These are phyloP conservation scores for Podospora australis DNA, from an alignment of 495 filamentous ascomycete genomes.

Conservation along the genomic window DNA sequence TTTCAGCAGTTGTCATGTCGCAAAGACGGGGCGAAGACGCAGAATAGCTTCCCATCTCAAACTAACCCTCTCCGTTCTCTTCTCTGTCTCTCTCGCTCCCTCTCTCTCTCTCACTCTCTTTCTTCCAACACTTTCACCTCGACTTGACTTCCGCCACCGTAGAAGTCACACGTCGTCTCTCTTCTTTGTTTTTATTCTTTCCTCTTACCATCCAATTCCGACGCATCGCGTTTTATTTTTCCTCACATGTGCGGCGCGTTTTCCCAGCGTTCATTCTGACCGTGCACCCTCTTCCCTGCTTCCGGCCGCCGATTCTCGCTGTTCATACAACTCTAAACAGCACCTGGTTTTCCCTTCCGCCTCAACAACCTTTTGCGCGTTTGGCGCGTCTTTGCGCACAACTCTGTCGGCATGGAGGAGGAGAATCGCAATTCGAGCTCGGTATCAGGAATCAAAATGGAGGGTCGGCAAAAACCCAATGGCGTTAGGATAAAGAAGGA, in stretches of 20 bases:
- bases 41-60: constrained; percentile 20
- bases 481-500: constrained; percentile 33
- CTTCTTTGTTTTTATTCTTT: too few relatives aligned
- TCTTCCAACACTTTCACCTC: constrained; percentile 1
- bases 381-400: constrained; percentile 6
- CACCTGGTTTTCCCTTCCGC: neutral
- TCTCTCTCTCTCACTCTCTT: neutral
- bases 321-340: too few relatives aligned
- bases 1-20: constrained; percentile 22
- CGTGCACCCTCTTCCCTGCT: neutral
- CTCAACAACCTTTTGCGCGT: neutral
- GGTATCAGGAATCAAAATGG: constrained; percentile 23
- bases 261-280: neutral
- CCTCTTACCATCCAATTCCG: too few relatives aligned
- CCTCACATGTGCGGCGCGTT: neutral
- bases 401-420: constrained; percentile 33
- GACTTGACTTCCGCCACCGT: neutral
- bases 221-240: neutral
- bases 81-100: neutral
- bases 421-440: constrained; percentile 29
- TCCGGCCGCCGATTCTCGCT: too few relatives aligned
- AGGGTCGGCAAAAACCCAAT: constrained; percentile 26
- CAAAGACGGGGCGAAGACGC: constrained; percentile 14
- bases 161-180: too few relatives aligned
- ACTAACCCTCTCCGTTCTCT: neutral